Evolutionary conservation across 345 rosid genomes (phyloP), one percentile per base, ranked within the genome.

Genomic region (Bretschneidera sinensis): DNA sequence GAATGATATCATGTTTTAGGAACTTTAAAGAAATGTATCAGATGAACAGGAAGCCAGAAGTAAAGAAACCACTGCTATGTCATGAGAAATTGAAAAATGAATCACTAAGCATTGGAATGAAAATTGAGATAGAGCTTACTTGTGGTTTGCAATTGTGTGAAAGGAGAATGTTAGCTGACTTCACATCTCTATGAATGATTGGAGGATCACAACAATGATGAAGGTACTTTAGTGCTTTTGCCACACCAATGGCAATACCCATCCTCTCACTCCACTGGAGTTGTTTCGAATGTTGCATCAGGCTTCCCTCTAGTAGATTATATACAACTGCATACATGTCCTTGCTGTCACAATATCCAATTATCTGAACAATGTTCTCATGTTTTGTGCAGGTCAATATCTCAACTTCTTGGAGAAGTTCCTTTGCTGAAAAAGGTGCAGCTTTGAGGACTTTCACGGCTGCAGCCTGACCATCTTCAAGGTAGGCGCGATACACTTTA

Each of bases 161-260:
- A 57, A 75, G 75, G 51, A 79, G 79, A 60, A 79, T 61, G 61
- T 78, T 75, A 33, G 83, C 75, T 43, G 79, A 70, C 52, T 71
- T 78, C 48, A 72, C 71, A 21, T 75, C 70, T 54, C 77, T 18
- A 17, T 76, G 84, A 65, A 73, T 60, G 57, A 79, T 55, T 11
- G 81, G 81, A 59, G 77, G 79, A 24, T 71, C 54, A 34, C 77
- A 76, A 48, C 53, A 55, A 58, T 69, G 73, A 61, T 73, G 77
- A 63, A 79, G 79, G 49, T 76, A 65, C 3, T 71, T 75, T 56
- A 79, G 59, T 5, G 79, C 84, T 68, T 74, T 71, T 11, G 77
- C 81, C 43, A 76, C 60, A n/a, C 83, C 78, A 56, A 65, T 61
- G 22, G 83, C 76, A 2, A 73, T 63, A 24, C 33, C 61, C 68